Evolutionary conservation across 345 rosid species (phyloP).

Genomic region (Jatropha curcas): DNA sequence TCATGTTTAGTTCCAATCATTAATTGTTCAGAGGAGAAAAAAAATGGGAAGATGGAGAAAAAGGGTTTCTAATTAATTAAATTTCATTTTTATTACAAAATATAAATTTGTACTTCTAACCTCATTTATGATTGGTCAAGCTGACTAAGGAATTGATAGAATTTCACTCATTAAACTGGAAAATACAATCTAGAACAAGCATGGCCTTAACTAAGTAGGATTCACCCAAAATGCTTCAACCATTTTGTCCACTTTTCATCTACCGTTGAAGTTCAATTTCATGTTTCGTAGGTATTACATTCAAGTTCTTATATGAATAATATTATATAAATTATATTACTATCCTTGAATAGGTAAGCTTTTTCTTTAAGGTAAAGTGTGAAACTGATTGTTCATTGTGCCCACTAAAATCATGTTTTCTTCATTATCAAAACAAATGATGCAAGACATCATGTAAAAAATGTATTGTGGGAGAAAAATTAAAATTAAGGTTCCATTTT

Average conservation of each 20-base stretch:
- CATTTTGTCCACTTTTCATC: background rate
- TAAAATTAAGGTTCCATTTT: conserved; percentile 1
- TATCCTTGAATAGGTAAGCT: background rate
- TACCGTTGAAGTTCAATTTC: background rate
- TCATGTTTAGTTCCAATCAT: too few species aligned
- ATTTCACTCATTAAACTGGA: background rate
- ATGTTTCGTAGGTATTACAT: background rate
- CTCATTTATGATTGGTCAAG: background rate
- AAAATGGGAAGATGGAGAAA: too few species aligned
- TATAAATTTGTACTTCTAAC: too few species aligned
- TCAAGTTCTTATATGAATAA: background rate
- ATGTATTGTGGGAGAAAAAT: background rate
- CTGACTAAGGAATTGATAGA: background rate
- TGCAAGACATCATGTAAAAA: too few species aligned
- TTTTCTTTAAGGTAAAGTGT: background rate
- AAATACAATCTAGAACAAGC: background rate
- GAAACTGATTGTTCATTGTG: background rate
- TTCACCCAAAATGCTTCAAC: background rate
- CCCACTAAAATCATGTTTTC: background rate
- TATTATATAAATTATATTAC: background rate
- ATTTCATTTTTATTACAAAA: too few species aligned
- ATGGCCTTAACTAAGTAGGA: background rate
- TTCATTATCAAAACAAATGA: too few species aligned
- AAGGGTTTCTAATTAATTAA: too few species aligned
- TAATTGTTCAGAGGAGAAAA: too few species aligned